Percentiles rank a stretch among this genome's conserved stretches.
Evolutionary conservation across 2,329 filamentous ascomycete genomes (phyloP).

Genomic region (Calonectria hawksworthii): DNA sequence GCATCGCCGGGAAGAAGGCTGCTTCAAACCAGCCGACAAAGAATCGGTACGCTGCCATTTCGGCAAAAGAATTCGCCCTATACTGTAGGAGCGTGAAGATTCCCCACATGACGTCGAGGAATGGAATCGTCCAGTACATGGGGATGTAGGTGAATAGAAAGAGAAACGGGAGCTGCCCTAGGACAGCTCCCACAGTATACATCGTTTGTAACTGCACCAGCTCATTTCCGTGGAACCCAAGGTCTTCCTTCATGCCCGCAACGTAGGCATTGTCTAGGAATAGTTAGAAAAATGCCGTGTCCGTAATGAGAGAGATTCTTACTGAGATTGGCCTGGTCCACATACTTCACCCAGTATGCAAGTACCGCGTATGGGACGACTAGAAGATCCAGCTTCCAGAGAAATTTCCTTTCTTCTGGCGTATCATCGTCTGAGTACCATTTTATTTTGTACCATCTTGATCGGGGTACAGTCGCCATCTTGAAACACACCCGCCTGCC

Average conservation of each 20-base stretch:
- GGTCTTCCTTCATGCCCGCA: conserved; percentile 65
- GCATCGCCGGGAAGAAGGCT: conserved; percentile 29
- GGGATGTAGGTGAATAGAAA: conserved; percentile 61
- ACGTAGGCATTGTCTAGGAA: conserved; percentile 66
- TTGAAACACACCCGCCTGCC: not conserved
- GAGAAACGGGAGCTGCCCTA: conserved; percentile 64
- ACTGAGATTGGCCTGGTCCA: conserved; percentile 27
- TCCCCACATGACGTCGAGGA: conserved; percentile 67
- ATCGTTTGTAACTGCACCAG: conserved; percentile 67
- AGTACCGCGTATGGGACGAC: conserved; percentile 25
- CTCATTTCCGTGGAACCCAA: conserved; percentile 65
- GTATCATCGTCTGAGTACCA: conserved; percentile 29
- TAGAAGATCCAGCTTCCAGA: conserved; percentile 22
- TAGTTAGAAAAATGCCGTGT: not conserved
- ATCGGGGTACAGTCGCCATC: conserved; percentile 22
- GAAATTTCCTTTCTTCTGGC: conserved; percentile 19
- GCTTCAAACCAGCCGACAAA: conserved; percentile 66
- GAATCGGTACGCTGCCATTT: conserved; percentile 67
- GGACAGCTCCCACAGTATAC: conserved; percentile 59
- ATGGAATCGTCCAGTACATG: conserved; percentile 66
- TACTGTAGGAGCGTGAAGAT: conserved; percentile 69
- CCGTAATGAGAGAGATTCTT: not conserved
- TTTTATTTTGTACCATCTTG: conserved; percentile 26
- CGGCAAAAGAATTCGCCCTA: conserved; percentile 61
- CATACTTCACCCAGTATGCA: conserved; percentile 26